phyloP scores from a whole-genome alignment of 495 filamentous ascomycete genomes.

The Elaphomyces granulatus region DNA sequence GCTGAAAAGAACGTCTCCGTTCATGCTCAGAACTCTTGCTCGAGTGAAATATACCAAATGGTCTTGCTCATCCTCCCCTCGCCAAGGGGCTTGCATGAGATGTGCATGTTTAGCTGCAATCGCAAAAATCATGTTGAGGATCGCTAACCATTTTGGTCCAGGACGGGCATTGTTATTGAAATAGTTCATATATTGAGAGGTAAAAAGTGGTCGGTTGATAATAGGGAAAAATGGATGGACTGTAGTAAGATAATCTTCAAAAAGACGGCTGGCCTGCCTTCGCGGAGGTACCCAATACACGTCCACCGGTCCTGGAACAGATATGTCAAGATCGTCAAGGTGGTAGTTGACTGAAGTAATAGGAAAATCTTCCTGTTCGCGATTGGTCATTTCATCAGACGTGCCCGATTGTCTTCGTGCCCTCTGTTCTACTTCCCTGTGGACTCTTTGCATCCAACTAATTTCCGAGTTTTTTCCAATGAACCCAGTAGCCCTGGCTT shows the following conservation, averaged over 20 bases:
- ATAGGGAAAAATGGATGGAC: slow-evolving; percentile 50
- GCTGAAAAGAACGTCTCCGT: slow-evolving; percentile 36
- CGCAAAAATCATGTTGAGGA: slow-evolving; percentile 52
- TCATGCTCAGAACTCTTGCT: slow-evolving; percentile 41
- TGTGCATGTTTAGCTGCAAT: slow-evolving; percentile 45
- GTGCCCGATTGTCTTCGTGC: slow-evolving; percentile 19
- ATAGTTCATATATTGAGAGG: slow-evolving; percentile 30
- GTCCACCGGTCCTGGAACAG: slow-evolving; percentile 33
- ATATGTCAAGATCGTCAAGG: slow-evolving; percentile 41
- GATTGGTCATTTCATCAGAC: slow-evolving; percentile 16
- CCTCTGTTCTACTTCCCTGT: slow-evolving; percentile 24
- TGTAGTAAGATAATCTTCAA: slow-evolving; percentile 42
- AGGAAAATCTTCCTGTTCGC: slow-evolving; percentile 13
- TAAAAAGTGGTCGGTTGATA: slow-evolving; percentile 35
- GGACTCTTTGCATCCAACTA: slow-evolving; percentile 43
- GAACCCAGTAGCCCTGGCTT: slow-evolving; percentile 41
- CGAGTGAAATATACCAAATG: slow-evolving; percentile 47
- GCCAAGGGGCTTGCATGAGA: slow-evolving; percentile 37
- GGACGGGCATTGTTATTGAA: slow-evolving; percentile 28
- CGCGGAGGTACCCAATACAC: slow-evolving; percentile 40
- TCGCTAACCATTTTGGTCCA: slow-evolving; percentile 43
- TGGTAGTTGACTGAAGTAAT: slow-evolving; percentile 41
- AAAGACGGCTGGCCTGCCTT: slow-evolving; percentile 36
- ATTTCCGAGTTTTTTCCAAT: slow-evolving; percentile 53
- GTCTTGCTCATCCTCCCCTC: slow-evolving; percentile 32